Base-by-base conservation (phyloP, 768 basidiomycete genomes). In the Exidia glandulosa region DNA sequence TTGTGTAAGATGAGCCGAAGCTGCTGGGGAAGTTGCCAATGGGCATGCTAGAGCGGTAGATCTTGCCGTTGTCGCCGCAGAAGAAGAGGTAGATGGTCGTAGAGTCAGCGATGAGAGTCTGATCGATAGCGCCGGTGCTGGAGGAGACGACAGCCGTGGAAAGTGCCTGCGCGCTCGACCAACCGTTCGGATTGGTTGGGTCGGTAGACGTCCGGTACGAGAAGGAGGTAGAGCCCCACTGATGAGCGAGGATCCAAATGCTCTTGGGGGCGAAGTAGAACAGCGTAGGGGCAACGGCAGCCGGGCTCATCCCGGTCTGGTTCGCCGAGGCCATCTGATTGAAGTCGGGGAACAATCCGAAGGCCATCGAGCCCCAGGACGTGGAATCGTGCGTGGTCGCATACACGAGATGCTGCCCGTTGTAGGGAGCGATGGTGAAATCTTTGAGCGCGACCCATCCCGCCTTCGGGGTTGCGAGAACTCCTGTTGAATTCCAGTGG, bases 21-120 rank as follows among this genome's bases (percentile, higher is more conserved):
- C 36, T 47, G 0, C 60, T 57, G 2, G 60, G 59, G 27, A 62
- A 59, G n/a, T 61, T 63, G 45, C 64, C 62, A 33, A 67, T 61
- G 9, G 64, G 2, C 3, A 64, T 65, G 19, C 62, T 54, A 23
- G 64, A 58, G 14, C 64, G 61, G 47, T 66, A 48, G 47, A 67
- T 63, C 55, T 63, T 57, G 13, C 66, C 66, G 32, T 45, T 61
- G 4, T 61, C 60, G 34, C 62, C 64, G n/a, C 70, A 64, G 32
- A 74, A 67, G 32, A 74, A 68, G 63, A 75, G 66, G 33, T 56
- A 56, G 12, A 31, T 32, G 55, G 23, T 56, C 33, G 55, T 34
- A 23, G 12, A 13, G 27, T 56, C 55, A 29, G 12, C 30, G 33
- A 56, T 56, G 55, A 56, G 12, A 9, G 31, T 32, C 55, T 50